Evolutionary conservation across 768 basidiomycete genomes (phyloP), one percentile per base, ranked within the genome.

Genomic region (Steccherinum ochraceum): DNA sequence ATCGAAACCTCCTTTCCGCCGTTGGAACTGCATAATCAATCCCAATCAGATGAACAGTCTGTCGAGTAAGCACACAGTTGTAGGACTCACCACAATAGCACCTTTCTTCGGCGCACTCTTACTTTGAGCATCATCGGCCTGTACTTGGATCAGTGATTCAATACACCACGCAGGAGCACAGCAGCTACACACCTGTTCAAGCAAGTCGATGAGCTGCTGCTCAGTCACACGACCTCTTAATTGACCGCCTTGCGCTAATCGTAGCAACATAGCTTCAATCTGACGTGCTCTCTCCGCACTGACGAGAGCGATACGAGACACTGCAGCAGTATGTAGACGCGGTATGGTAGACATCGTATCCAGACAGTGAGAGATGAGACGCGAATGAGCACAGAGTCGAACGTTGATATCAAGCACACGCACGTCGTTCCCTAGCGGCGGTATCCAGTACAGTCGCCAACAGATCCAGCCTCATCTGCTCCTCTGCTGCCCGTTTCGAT

Each of bases 221-320:
- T 96, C 93, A 24, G 75, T 80, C 39, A 95, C 84, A 24, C 82
- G 73, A 1, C 84, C 85, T 41, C 85, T 76, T 35, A 95, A 65
- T 64, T 93, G 89, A 5, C 92, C 89, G 1, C 79, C 74, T 68
- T 91, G 89, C 5, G 83, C 89, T 87, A 93, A 91, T 39, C 88
- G 77, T 39, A 87, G 57, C 25, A 95, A 72, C 51, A 93, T 81
- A 2, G 69, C 71, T 67, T 93, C 89, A 57, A 95, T 88, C 64
- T 91, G 82, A 55, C 77, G 76, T 16, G 90, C 86, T 62, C 89
- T 74, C 39, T 88, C 82, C 0, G 89, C 84, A 56, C 88, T 87
- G 58, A 94, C 93, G 24, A 95, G 80, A 3, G 84, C 79, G 56
- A 95, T 94, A 45, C 93, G 83, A 10, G 89, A 84, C 50, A 94